Base-by-base conservation (phyloP, 768 basidiomycete species). In the Leccinum rimulosum region DNA sequence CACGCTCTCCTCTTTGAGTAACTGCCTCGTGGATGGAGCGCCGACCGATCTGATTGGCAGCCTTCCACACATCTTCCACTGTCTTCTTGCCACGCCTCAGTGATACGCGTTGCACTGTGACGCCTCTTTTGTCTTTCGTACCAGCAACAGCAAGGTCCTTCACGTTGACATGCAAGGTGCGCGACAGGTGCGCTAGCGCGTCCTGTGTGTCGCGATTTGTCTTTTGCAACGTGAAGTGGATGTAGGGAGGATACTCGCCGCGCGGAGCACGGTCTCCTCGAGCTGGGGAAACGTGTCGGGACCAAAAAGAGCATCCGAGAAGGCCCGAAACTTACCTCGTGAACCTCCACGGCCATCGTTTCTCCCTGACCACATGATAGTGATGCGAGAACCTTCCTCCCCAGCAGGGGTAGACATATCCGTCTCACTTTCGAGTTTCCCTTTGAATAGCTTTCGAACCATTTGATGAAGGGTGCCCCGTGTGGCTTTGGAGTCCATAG, bases 171-270 rank as follows among this genome's bases (percentile, higher is more conserved):
- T 89, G 87, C n/a, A 98, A 78, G 31, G 82, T 79, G 14, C 94
- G 86, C 17, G 91, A 80, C 33, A 99, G 76, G 66, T 95, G 80
- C 1, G 84, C 80, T 22, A 99, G 83, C 2, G 93, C 93, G 68
- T 98, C 97, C 69, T 97, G 95, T 3, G 94, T 97, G 69, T 99
- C 97, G 48, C 97, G 87, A 70, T 99, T 99, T 22, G 95, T 92
- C 75, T 99, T 99, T 70, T 96, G 95, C 35, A 99, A 76, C 1
- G 93, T 97, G 73, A 98, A 97, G 69, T 98, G 95, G 62, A 98
- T 93, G 69, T 91, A 99, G 0, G 89, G 90, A 58, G 90, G 90
- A 63, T 84, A 89, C 25, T 80, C 82, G 25, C 86, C 87, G 47
- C 89, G 82, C 49, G 83, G 77, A 27, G 76, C 67, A 45, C 81